These are phyloP conservation scores for Sporothrix mexicana DNA, from an alignment of 2,329 filamentous ascomycete species.

Conservation along the genomic window DNA sequence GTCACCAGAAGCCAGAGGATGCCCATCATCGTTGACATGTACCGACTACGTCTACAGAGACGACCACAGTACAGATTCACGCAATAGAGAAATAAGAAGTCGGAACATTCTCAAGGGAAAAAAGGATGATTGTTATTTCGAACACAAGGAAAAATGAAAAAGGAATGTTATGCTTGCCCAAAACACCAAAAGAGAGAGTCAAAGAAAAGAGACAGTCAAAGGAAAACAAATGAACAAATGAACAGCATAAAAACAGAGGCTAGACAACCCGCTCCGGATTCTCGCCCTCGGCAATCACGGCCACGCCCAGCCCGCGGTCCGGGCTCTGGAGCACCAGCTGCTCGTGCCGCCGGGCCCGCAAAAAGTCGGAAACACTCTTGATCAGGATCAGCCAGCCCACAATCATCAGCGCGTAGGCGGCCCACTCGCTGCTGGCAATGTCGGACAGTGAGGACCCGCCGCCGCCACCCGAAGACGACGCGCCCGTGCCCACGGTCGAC, in stretches of 20 bases:
- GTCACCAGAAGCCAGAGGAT: too few species aligned
- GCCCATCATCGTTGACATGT: too few species aligned
- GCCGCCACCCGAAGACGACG: constrained; percentile 46
- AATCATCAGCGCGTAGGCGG: constrained; percentile 93
- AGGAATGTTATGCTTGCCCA: constrained; percentile 13
- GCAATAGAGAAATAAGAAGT: too few species aligned
- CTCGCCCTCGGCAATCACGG: constrained; percentile 88
- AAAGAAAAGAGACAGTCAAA: neutral
- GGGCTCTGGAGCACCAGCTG: constrained; percentile 92
- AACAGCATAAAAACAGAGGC: neutral
- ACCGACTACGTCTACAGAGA: too few species aligned
- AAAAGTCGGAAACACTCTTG: constrained; percentile 87
- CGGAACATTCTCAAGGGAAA: neutral
- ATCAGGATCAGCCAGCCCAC: constrained; percentile 98
- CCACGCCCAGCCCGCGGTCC: constrained; percentile 81
- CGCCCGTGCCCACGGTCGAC: constrained; percentile 60
- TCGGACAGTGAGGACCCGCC: constrained; percentile 55
- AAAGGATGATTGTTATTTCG: constrained; percentile 4
- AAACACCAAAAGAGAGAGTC: neutral
- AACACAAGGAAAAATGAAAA: constrained; percentile 10
- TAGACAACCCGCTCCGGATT: constrained; percentile 76
- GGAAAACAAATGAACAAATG: too few species aligned
- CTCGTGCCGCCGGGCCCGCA: constrained; percentile 87
- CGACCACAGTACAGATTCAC: too few species aligned
- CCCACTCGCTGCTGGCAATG: constrained; percentile 80